Evolutionary conservation across 441 rosid genomes (phyloP).

Genomic region (Erodium texanum): DNA sequence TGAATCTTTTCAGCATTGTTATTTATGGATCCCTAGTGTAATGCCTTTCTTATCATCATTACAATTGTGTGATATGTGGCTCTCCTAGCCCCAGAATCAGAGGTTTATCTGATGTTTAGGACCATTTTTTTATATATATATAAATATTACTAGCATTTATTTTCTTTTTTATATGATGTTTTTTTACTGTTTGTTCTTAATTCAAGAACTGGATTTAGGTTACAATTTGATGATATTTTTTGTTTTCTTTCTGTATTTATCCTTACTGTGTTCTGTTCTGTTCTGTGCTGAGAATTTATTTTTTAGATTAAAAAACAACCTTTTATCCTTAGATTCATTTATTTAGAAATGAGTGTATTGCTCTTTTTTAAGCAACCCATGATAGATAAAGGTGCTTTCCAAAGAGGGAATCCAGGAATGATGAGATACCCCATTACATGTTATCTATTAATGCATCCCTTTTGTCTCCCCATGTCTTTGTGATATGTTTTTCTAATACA

Average conservation of each 20-base stretch:
- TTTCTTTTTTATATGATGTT: neutral
- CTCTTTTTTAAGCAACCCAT: neutral
- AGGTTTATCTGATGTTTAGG: neutral
- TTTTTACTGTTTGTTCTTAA: neutral
- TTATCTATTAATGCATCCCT: neutral
- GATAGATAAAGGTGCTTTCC: neutral
- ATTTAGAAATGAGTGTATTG: neutral
- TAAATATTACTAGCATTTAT: too few species aligned
- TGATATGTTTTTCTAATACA: neutral
- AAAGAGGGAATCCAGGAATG: neutral
- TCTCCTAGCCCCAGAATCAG: neutral
- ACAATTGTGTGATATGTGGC: neutral
- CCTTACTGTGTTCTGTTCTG: neutral
- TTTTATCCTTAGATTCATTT: neutral
- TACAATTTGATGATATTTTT: neutral
- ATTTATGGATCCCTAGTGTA: neutral
- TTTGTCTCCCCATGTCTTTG: neutral
- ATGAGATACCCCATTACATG: neutral
- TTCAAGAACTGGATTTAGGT: neutral
- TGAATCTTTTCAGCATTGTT: neutral
- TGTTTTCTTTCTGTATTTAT: too few species aligned
- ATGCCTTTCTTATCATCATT: neutral
- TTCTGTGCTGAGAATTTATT: neutral
- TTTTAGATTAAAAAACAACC: neutral
- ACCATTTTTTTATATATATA: neutral